Evolutionary conservation across 176 grass and related monocot genomes (phyloP).

Genomic region (Oryza meyeriana): DNA sequence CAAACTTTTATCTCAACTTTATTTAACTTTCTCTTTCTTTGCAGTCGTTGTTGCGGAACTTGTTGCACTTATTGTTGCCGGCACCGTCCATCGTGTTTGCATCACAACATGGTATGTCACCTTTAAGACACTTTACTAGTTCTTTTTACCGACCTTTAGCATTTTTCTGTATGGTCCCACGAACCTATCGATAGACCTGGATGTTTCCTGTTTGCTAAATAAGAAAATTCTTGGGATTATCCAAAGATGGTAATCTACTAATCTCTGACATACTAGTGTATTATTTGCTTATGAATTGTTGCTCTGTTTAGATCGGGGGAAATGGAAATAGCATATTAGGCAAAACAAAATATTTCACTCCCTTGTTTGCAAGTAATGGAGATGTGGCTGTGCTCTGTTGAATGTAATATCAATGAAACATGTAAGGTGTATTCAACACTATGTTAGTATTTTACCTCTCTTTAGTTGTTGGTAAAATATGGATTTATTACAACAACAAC

Average conservation of each 20-base stretch:
- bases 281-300: not conserved
- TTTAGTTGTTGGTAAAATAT: not conserved
- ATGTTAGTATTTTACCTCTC: not conserved
- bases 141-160: not conserved
- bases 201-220: conserved; percentile 11
- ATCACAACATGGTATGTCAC: conserved; percentile 91
- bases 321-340: not conserved
- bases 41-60: conserved; percentile 85
- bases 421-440: not conserved
- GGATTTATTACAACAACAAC: not conserved
- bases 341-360: not conserved
- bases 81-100: conserved; percentile 92
- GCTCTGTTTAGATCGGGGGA: not conserved
- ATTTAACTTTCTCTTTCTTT: conserved; percentile 26
- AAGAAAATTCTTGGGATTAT: conserved; percentile 3
- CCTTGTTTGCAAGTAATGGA: not conserved
- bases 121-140: not conserved
- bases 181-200: not conserved
- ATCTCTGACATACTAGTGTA: not conserved
- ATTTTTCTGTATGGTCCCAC: not conserved
- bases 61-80: conserved; percentile 82
- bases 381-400: not conserved
- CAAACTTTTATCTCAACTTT: not conserved
- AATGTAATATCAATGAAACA: not conserved
- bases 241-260: not conserved